Evolutionary conservation across 192 early-diverging fungal genomes (phyloP), one percentile per base, ranked within the genome.

Genomic region (Dissophora ornata): DNA sequence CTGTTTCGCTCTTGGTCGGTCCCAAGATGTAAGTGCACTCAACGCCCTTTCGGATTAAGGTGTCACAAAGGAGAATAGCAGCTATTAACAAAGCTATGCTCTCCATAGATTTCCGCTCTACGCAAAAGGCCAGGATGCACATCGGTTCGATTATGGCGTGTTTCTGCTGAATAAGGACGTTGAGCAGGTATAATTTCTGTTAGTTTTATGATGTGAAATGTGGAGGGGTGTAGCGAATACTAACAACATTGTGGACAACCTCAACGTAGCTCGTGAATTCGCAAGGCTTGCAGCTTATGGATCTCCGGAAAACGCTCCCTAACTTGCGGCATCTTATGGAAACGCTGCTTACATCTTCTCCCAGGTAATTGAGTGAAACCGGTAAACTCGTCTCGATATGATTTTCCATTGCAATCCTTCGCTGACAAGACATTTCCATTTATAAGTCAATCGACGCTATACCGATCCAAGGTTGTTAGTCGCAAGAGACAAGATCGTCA

Each of bases 111-210:
- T 93, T 80, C 94, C 94, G 2, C 79, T 95, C 19, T 93, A 84
- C 77, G 55, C 82, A 4, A 88, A 85, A 80, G 90, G 91, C 1
- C 79, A 83, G 2, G 92, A 95, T 36, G 67, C 83, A 9, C 71
- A 84, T 63, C 82, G 90, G 15, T 94, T 93, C 74, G 93, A 93
- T 25, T 95, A 93, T 79, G 92, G 84, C 9, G 94, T 95, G 4
- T 95, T 93, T 79, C 64, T 95, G 32, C 41, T 95, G 53, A 95
- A 94, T 67, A 95, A 95, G 79, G 83, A 95, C 53, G 87, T 95
- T 75, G 94, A 95, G 67, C 93, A 94, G 82, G 89, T 93, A 67
- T 45, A n/a, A 5, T 45, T n/a, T n/a, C 38, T 46, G 22, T 25
- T 25, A 0, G 26, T 18, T 38, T 9, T 38, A 38, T 38, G 7